Percentiles rank a stretch among this genome's conserved stretches.
Evolutionary conservation across 2,329 filamentous ascomycete genomes (phyloP).

Genomic region (Alternaria angustiovoidea): DNA sequence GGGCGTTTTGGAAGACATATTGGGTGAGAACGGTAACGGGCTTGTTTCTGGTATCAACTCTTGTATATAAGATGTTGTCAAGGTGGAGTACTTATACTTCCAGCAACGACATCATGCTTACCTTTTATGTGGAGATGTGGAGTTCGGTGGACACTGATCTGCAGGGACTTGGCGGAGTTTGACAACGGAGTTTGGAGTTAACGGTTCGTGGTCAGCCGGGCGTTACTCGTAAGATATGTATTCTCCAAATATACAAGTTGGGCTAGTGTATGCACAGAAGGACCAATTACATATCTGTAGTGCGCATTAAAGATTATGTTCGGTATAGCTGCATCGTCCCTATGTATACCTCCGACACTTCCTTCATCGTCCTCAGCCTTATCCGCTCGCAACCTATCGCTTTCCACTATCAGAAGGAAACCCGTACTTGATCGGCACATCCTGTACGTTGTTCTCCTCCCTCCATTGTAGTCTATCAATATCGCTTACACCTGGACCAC

Average conservation of each 20-base stretch:
- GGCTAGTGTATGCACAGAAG: not conserved
- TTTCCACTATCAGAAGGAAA: slow-evolving; percentile 26
- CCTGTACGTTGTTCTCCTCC: slow-evolving; percentile 51
- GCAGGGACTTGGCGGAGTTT: slow-evolving; percentile 3
- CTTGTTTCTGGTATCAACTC: not conserved
- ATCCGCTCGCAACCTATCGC: not conserved
- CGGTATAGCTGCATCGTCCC: not conserved
- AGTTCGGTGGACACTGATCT: not conserved
- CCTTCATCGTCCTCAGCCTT: not conserved
- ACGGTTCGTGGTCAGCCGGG: not conserved
- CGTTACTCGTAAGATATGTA: not conserved
- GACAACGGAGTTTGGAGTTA: not conserved
- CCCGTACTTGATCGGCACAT: slow-evolving; percentile 13
- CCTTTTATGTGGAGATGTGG: not conserved
- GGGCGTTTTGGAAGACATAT: slow-evolving; percentile 24
- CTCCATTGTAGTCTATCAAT: slow-evolving; percentile 65
- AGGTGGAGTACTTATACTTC: not conserved
- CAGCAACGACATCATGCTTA: not conserved
- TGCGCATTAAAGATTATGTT: not conserved
- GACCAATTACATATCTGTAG: not conserved
- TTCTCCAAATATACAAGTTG: not conserved
- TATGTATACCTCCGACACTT: not conserved
- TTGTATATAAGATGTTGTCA: not conserved
- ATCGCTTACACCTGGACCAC: slow-evolving; percentile 64
- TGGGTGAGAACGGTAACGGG: not conserved